Percentiles rank a stretch among this genome's conserved stretches.
These are phyloP conservation scores for Mallotus nudiflorus DNA, from an alignment of 345 rosid species.

Conservation along the genomic window DNA sequence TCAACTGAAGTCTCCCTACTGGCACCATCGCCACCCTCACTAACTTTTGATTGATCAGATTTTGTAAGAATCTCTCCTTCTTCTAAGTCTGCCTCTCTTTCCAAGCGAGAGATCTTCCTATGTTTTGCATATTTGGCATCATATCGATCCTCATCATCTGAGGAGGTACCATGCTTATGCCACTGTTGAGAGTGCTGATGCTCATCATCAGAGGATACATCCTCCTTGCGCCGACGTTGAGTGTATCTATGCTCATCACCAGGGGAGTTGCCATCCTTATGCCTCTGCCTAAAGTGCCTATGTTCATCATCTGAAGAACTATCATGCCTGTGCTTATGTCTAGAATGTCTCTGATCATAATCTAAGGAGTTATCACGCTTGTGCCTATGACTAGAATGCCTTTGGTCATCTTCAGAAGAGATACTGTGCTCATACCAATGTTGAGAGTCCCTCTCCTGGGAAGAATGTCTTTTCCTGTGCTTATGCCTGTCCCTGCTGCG, in stretches of 20 bases:
- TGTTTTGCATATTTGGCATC: constrained; percentile 37
- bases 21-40: constrained; percentile 30
- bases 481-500: constrained; percentile 46
- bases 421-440: constrained; percentile 32
- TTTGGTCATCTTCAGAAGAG: constrained; percentile 41
- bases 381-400: constrained; percentile 29
- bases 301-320: not conserved
- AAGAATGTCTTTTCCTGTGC: constrained; percentile 51
- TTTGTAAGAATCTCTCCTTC: constrained; percentile 57
- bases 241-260: constrained; percentile 34
- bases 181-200: constrained; percentile 17
- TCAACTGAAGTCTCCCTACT: constrained; percentile 46
- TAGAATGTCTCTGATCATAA: constrained; percentile 34
- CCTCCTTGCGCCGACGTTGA: constrained; percentile 2
- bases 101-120: constrained; percentile 30
- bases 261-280: constrained; percentile 35
- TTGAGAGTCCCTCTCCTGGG: constrained; percentile 43
- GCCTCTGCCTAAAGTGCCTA: constrained; percentile 19
- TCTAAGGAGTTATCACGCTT: constrained; percentile 41
- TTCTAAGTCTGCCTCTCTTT: constrained; percentile 52
- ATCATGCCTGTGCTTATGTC: constrained; percentile 1
- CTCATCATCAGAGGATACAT: constrained; percentile 9
- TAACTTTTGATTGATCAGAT: constrained; percentile 55
- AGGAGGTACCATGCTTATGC: constrained; percentile 5
- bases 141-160: constrained; percentile 19